Evolutionary conservation across 2,329 filamentous ascomycete genomes (phyloP).

Genomic region (Xylariales sp.): DNA sequence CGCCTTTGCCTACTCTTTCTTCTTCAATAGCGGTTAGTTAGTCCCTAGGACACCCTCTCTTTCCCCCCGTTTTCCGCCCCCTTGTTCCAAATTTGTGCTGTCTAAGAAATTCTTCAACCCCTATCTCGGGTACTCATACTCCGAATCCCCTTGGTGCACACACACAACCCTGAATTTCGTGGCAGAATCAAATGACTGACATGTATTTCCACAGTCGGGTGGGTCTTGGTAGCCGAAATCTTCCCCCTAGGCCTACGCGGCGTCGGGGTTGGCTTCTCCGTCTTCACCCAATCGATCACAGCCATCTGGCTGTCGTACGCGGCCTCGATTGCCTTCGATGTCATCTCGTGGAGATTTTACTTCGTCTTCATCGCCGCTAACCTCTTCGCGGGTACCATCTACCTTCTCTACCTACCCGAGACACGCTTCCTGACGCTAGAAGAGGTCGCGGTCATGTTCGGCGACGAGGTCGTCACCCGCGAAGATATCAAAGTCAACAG

Average conservation of each 20-base stretch:
- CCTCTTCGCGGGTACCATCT: slow-evolving; percentile 47
- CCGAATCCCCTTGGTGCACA: not conserved
- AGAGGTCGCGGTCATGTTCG: slow-evolving; percentile 50
- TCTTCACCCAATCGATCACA: slow-evolving; percentile 48
- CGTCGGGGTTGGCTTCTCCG: slow-evolving; percentile 44
- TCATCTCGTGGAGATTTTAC: slow-evolving; percentile 50
- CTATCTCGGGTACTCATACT: not conserved
- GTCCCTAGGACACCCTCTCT: not conserved
- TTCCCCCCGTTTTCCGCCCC: not conserved
- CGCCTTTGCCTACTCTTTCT: slow-evolving; percentile 47
- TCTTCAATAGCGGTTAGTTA: slow-evolving; percentile 48
- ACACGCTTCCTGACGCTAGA: slow-evolving; percentile 51
- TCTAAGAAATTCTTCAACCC: not conserved
- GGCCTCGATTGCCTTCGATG: slow-evolving; percentile 46
- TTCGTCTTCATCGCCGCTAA: slow-evolving; percentile 51
- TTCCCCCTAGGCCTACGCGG: slow-evolving; percentile 47
- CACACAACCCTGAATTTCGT: no score
- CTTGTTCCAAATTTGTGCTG: not conserved
- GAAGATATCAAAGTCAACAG: slow-evolving; percentile 8
- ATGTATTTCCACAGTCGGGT: slow-evolving; percentile 39
- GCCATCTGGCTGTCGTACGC: slow-evolving; percentile 50
- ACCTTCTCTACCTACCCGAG: slow-evolving; percentile 52
- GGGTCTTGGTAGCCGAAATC: slow-evolving; percentile 48
- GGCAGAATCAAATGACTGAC: slow-evolving; percentile 10
- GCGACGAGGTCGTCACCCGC: slow-evolving; percentile 44